phyloP scores from a whole-genome alignment of 768 basidiomycete genomes.

The Tricholoma sp. region DNA sequence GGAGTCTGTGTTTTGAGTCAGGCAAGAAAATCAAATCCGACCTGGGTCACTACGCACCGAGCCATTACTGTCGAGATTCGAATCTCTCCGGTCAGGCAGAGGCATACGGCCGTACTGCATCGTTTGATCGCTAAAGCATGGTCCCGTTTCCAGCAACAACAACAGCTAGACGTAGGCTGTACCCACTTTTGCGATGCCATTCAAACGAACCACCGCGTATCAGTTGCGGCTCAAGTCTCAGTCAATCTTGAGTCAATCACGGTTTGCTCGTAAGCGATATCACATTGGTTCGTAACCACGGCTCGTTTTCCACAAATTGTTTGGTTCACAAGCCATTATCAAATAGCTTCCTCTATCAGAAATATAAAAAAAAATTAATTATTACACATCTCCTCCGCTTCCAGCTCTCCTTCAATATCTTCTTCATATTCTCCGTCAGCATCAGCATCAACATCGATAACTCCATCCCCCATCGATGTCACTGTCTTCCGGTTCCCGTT shows the following conservation, averaged over 20 bases:
- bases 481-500: neutral
- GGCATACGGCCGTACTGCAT: conserved; percentile 62
- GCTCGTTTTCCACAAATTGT: conserved; percentile 26
- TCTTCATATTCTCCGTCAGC: conserved; percentile 37
- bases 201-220: conserved; percentile 6
- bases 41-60: conserved; percentile 40
- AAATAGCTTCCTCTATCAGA: conserved; percentile 13
- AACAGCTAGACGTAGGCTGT: conserved; percentile 11
- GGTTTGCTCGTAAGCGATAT: neutral
- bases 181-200: conserved; percentile 31
- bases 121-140: conserved; percentile 43
- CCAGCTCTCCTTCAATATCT: conserved; percentile 37
- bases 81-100: conserved; percentile 46
- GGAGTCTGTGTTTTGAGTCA: conserved; percentile 35
- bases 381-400: conserved; percentile 23
- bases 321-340: conserved; percentile 18
- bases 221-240: neutral
- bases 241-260: neutral
- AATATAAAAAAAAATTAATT: conserved; percentile 3
- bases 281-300: conserved; percentile 20
- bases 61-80: conserved; percentile 51
- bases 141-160: conserved; percentile 4
- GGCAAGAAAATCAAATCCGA: conserved; percentile 18
- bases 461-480: conserved; percentile 21
- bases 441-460: conserved; percentile 34